phyloP scores from a whole-genome alignment of 2,329 filamentous ascomycete genomes.

The Pseudopyrenochaeta lycopersici region DNA sequence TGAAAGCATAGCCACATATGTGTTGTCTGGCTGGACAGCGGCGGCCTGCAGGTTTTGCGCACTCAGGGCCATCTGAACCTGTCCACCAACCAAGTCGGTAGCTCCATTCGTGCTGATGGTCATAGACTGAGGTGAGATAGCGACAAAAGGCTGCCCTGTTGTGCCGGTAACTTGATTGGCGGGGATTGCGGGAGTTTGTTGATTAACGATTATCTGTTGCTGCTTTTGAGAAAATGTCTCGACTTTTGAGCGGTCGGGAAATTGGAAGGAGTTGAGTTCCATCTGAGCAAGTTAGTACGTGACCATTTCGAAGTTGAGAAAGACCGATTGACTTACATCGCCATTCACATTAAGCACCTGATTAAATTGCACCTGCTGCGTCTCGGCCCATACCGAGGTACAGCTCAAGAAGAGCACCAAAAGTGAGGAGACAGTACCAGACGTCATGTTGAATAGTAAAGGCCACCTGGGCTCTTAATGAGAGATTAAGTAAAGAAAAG shows the following conservation, averaged over 20 bases:
- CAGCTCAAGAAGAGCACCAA: conserved; percentile 40
- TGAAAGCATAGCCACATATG: conserved; percentile 48
- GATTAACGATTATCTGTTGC: conserved; percentile 52
- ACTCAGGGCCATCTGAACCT: conserved; percentile 47
- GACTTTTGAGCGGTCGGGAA: conserved; percentile 48
- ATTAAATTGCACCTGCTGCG: conserved; percentile 46
- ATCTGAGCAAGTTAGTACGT: conserved; percentile 36
- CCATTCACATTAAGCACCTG: conserved; percentile 52
- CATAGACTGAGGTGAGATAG: conserved; percentile 43
- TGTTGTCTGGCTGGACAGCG: conserved; percentile 45
- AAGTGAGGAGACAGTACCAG: conserved; percentile 46
- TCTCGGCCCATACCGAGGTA: conserved; percentile 35
- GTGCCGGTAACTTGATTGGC: conserved; percentile 49
- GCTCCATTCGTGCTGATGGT: conserved; percentile 48
- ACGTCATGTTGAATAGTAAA: conserved; percentile 41
- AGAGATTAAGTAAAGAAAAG: conserved; percentile 33
- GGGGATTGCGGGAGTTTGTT: conserved; percentile 44
- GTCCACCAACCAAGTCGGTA: conserved; percentile 46
- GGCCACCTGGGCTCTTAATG: conserved; percentile 45
- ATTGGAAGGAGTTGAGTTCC: conserved; percentile 47
- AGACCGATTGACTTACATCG: conserved; percentile 38
- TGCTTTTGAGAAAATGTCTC: conserved; percentile 51
- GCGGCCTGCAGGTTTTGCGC: conserved; percentile 37
- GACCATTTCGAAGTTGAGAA: fast-evolving
- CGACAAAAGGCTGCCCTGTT: conserved; percentile 49